Evolutionary conservation across 208 protist species (phyloP), one percentile per base, ranked within the genome.

Genomic region (Leishmania braziliensis): DNA sequence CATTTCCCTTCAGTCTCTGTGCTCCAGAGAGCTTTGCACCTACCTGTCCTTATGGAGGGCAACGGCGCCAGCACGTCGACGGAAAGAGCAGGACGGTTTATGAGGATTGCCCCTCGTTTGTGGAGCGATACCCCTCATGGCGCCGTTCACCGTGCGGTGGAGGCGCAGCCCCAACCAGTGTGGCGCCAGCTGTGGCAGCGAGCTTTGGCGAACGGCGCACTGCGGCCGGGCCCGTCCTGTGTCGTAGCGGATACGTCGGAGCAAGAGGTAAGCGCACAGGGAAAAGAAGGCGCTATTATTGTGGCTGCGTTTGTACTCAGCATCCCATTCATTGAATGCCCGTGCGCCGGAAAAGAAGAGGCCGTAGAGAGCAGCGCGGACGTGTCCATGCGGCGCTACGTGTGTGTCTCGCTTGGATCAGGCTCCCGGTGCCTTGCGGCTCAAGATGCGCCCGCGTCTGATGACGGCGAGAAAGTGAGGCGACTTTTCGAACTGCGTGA

Each of bases 321-420:
- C 78, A 58, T 88, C 16, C 79, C 80, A 10, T 18, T 65, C 54
- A 48, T 71, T 16, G 70, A 66, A 76, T 63, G 33, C 29, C 51
- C 18, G 3, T 48, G 39, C 56, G 5, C 36, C 12, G 20, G 33
- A 29, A 20, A 77, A 26, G 56, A 16, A 53, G 74, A 12, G 8
- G n/a, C 3, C 10, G 4, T 29, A 29, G 23, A 29, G 66, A 54
- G 50, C n/a, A 39, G 10, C 14, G 48, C 46, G 58, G 56, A 75
- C 23, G 50, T 46, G 54, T 29, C 68, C 16, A 36, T 33, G 39
- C 86, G 82, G 1, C 66, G 79, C 26, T 97, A 91, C 81, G 62
- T 95, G 1, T 97, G 93, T 77, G 92, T 97, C 12, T 92, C 93
- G 6, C 80, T 97, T 18, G 93, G 92, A 26, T 93, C 90, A 69